Percentiles rank a stretch among this genome's conserved stretches.
Conservation (phyloP, 2,329 filamentous ascomycete species). For the Incumbomyces delicatus region DNA sequence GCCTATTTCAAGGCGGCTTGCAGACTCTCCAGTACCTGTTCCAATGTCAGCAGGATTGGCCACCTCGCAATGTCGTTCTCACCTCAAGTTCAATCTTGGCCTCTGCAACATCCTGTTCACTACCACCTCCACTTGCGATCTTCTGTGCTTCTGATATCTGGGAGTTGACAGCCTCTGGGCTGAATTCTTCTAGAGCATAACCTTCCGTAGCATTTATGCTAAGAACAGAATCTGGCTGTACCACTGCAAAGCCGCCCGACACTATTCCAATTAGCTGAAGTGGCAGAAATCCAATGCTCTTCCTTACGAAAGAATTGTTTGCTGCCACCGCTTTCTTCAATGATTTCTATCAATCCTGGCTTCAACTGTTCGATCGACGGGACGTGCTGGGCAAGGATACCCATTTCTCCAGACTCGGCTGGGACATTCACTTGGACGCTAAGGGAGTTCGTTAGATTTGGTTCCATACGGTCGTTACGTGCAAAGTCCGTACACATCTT, state of each 20-base stretch:
- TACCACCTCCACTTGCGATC: conserved; percentile 79
- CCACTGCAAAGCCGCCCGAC: conserved; percentile 91
- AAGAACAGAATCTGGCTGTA: conserved; percentile 87
- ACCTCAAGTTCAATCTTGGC: conserved; percentile 99
- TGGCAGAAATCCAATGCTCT: conserved; percentile 4
- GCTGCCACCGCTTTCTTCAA: conserved; percentile 77
- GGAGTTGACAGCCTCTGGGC: conserved; percentile 74
- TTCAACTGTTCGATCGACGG: conserved; percentile 98
- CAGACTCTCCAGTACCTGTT: conserved; percentile 40
- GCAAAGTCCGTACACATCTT: conserved; percentile 49
- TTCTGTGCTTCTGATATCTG: conserved; percentile 95
- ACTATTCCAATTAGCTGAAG: conserved; percentile 44
- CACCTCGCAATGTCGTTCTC: conserved; percentile 25
- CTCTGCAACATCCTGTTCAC: conserved; percentile 95
- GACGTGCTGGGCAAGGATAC: conserved; percentile 97
- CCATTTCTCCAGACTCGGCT: conserved; percentile 97
- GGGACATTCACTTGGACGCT: conserved; percentile 95
- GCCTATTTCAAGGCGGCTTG: conserved; percentile 40
- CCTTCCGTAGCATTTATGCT: conserved; percentile 99
- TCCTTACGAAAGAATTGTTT: conserved; percentile 98
- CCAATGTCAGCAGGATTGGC: conserved; percentile 9
- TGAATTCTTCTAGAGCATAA: conserved; percentile 92
- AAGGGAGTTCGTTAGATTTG: conserved; percentile 28
- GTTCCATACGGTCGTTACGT: conserved; percentile 1
- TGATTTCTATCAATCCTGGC: conserved; percentile 87